Evolutionary conservation across 805 yeast genomes (phyloP).

Genomic region (Starmera amethionina): DNA sequence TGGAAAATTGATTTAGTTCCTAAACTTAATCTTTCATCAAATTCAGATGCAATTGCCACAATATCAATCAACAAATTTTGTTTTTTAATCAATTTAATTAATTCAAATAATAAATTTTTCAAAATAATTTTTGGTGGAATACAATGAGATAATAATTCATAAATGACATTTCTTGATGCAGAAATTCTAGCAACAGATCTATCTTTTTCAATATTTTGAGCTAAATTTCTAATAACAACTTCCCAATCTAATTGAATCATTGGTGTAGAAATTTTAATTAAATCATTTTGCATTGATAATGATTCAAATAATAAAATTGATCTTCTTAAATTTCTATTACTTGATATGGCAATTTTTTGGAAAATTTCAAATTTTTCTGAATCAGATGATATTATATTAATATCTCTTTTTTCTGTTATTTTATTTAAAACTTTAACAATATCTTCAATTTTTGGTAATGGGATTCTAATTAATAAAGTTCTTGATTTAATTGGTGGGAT

Average conservation of each 20-base stretch:
- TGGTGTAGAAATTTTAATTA: slow-evolving; percentile 34
- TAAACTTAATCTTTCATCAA: slow-evolving; percentile 77
- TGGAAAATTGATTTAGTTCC: slow-evolving; percentile 91
- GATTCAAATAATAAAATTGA: slow-evolving; percentile 79
- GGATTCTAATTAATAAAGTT: slow-evolving; percentile 76
- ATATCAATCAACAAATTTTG: slow-evolving; percentile 30
- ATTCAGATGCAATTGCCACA: slow-evolving; percentile 50
- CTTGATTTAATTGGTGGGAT: slow-evolving; percentile 93
- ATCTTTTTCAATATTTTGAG: slow-evolving; percentile 46
- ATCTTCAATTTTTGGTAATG: slow-evolving; percentile 65
- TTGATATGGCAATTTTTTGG: slow-evolving; percentile 38
- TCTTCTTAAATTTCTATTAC: slow-evolving; percentile 68
- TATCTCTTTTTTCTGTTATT: slow-evolving; percentile 49
- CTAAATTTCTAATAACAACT: slow-evolving; percentile 58
- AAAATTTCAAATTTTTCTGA: slow-evolving; percentile 35
- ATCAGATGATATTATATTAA: slow-evolving; percentile 23
- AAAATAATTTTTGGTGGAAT: slow-evolving; percentile 82
- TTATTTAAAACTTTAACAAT: slow-evolving; percentile 42
- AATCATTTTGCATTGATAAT: slow-evolving; percentile 57
- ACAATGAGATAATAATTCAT: slow-evolving; percentile 86
- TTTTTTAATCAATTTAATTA: slow-evolving; percentile 24
- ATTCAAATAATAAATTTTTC: slow-evolving; percentile 45
- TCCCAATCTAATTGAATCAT: slow-evolving; percentile 84
- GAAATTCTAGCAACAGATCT: slow-evolving; percentile 49
- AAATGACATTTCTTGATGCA: slow-evolving; percentile 56